Evolutionary conservation across 768 basidiomycete genomes (phyloP), one percentile per base, ranked within the genome.

Genomic region (Suillus tomentosus): DNA sequence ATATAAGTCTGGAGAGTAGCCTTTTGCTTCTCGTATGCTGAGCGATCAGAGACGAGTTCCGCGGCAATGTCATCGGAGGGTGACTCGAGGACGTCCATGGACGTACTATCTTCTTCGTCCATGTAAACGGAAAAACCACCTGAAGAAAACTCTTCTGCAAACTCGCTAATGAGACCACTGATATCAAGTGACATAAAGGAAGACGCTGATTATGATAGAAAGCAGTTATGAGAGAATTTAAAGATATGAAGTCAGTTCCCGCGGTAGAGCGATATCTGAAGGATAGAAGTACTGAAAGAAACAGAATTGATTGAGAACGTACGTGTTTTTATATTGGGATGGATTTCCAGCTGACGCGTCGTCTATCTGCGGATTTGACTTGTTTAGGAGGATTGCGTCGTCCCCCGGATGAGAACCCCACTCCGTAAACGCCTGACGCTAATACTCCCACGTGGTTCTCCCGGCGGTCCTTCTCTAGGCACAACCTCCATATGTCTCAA

Each of bases 1-100:
- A 90, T 79, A 76, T 92, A 91, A 27, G 83, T 81, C 66, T 87
- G 83, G 51, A 93, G 82, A 50, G 87, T 79, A 24, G 81, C 82
- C 60, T 77, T 81, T 72, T 91, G 86, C 70, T 82, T 85, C 65
- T 89, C 89, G 62, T 80, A 76, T 24, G 80, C 78, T 11, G 81
- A 78, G 51, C 75, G 70, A 9, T 82, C 68, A 42, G 65, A 31
- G 34, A 57, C 13, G 22, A 66, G 66, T 47, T 62, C 42, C 7
- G 66, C 65, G 10, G 73, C 66, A 6, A 62, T n/a, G 54, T 78
- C 78, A 56, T 77, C 74, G 54, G 71, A 57, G 48, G 82, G 80
- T 4, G 81, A 79, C 61, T 80, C 80, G 45, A 79, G 76, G 45
- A 80, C 77, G 37, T 77, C 73, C 58, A 85, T 71, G 51, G 83